phyloP scores from a whole-genome alignment of 208 protist genomes.

The Leishmania guyanensis region DNA sequence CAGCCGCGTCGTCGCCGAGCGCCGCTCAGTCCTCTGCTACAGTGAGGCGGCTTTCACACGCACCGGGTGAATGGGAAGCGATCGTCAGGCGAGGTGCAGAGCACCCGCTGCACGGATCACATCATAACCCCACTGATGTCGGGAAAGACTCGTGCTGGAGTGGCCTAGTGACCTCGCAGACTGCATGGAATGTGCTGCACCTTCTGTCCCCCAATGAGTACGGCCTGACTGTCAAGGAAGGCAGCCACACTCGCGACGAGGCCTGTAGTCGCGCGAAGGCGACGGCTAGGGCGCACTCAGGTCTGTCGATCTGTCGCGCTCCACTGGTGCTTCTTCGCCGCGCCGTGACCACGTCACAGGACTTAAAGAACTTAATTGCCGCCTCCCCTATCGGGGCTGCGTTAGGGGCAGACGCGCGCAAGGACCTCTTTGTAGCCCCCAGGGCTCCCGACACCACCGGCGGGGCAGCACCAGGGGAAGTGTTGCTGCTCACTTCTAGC shows the following conservation, averaged over 20 bases:
- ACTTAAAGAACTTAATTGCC: slow-evolving; percentile 64
- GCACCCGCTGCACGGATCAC: background rate
- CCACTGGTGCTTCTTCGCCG: slow-evolving; percentile 53
- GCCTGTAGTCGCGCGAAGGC: background rate
- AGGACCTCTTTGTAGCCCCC: slow-evolving; percentile 51
- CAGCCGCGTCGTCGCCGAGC: background rate
- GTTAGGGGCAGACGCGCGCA: slow-evolving; percentile 58
- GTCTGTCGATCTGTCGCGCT: slow-evolving; percentile 17
- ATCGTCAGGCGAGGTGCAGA: background rate
- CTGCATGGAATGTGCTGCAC: background rate
- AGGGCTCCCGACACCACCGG: background rate
- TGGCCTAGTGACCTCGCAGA: background rate
- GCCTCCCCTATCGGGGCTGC: slow-evolving; percentile 55
- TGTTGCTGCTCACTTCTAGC: slow-evolving; percentile 28
- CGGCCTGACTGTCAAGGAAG: background rate
- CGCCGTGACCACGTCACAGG: slow-evolving; percentile 48
- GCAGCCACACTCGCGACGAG: background rate
- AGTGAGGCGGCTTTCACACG: slow-evolving; percentile 8
- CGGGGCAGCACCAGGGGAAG: slow-evolving; percentile 14
- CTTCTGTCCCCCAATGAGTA: slow-evolving; percentile 5
- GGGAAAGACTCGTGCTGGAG: background rate
- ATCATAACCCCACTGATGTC: background rate
- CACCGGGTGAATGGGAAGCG: slow-evolving; percentile 12
- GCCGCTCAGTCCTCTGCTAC: slow-evolving; percentile 2
- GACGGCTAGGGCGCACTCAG: background rate